Base-by-base conservation (phyloP, 140 eudicot genomes). In the Stevia rebaudiana region DNA sequence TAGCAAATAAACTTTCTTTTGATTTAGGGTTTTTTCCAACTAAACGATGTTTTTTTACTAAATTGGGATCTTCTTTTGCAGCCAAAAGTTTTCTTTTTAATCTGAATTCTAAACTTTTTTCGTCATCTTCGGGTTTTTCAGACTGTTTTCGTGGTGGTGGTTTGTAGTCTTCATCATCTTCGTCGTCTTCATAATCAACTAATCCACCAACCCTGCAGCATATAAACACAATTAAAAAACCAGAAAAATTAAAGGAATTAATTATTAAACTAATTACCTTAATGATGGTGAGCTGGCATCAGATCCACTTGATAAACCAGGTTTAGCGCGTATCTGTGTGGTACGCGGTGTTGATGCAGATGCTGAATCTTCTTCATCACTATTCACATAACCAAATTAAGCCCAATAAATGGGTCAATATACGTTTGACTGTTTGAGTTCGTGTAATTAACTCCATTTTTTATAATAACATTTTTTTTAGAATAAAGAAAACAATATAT, bases 361-460 rank as follows among this genome's bases (percentile, higher is more conserved):
- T 35, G 97, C 87, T 22, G 99, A 83, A 81, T 92, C 99, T 82
- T 92, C 99, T 70, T 92, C 99, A 49, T 92, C 97, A 55, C 99
- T 90, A 75, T 54, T 36, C 49, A 71, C 13, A 48, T 25, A 78
- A 36, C 40, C 35, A 67, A 33, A 58, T 44, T 63, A 47, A 53
- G 70, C 59, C 54, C 47, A 65, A 65, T 63, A 22, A 24, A 17
- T 18, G 11, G 47, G 61, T 59, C 15, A 7, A 15, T 22, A 46
- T 23, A 59, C 5, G 57, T n/a, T n/a, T n/a, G n/a, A n/a, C n/a
- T n/a, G n/a, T n/a, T n/a, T n/a, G n/a, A n/a, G n/a, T n/a, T n/a
- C n/a, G n/a, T n/a, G n/a, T n/a, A n/a, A n/a, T n/a, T 7, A 18
- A 11, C 11, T 22, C 3, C 16, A 41, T 41, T 23, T 15, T 28